A percentile compares a stretch with the other conserved stretches of the same genome.
phyloP scores from a whole-genome alignment of 108 stramenopile species.

The Asterionellopsis glacialis region DNA sequence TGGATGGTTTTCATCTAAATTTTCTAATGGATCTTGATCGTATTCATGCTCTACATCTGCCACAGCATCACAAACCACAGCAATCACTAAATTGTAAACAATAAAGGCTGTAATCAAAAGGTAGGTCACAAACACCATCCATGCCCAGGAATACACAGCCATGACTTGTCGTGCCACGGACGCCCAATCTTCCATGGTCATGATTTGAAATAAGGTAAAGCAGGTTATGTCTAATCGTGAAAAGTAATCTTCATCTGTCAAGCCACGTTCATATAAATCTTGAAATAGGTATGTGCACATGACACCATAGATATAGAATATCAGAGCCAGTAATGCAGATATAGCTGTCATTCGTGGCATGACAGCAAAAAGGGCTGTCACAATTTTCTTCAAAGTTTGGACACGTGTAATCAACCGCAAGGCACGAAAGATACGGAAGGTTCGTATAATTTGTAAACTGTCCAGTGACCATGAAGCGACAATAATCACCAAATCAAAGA shows the following conservation, averaged over 20 bases:
- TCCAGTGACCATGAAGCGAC: slow-evolving; percentile 55
- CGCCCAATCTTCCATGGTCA: slow-evolving; percentile 30
- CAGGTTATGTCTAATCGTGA: slow-evolving; percentile 13
- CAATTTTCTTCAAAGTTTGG: slow-evolving; percentile 54
- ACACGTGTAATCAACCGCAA: slow-evolving; percentile 65
- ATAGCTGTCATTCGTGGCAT: slow-evolving; percentile 18
- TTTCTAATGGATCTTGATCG: neutral
- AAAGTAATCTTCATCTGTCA: slow-evolving; percentile 24
- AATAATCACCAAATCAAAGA: slow-evolving; percentile 72
- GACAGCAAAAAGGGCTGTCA: slow-evolving; percentile 25
- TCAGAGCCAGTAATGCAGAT: neutral
- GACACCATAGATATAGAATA: slow-evolving; percentile 32
- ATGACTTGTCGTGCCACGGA: slow-evolving; percentile 4
- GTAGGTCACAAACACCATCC: slow-evolving; percentile 26
- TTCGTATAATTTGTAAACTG: slow-evolving; percentile 57
- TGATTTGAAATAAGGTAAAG: slow-evolving; percentile 40
- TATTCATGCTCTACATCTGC: slow-evolving; percentile 2
- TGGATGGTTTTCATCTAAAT: neutral
- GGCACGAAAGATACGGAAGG: slow-evolving; percentile 74
- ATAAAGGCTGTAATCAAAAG: slow-evolving; percentile 27
- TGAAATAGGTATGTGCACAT: slow-evolving; percentile 34
- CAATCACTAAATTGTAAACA: slow-evolving; percentile 34
- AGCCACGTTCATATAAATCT: slow-evolving; percentile 16
- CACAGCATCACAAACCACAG: slow-evolving; percentile 45
- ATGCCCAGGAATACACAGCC: slow-evolving; percentile 14